Evolutionary conservation across 495 filamentous ascomycete species (phyloP), one percentile per base, ranked within the genome.

Genomic region (Penicillium angulare): DNA sequence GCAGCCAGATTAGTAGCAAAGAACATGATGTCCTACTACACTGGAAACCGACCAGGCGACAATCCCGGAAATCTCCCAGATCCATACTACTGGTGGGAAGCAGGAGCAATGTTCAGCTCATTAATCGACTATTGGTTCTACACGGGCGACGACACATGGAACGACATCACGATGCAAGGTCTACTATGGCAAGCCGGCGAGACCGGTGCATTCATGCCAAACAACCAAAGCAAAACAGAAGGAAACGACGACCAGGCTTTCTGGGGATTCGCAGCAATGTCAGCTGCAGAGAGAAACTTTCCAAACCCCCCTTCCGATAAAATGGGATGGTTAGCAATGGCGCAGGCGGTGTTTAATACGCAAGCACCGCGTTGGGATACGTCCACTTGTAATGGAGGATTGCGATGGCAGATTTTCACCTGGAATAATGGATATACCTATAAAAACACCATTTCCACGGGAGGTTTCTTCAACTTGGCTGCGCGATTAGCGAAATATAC

Each of bases 171-270:
- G 2, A 78, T 57, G 4, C 81, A 90, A 52, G 90, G 77, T 0
- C 59, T 96, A 45, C 57, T 86, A 2, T 86, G 81, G 64, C 91
- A 96, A 65, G 80, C 77, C 13, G 86, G 87, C 10, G 75, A 79
- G 10, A 75, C 85, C 33, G 65, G 71, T 8, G 79, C 90, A 48
- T 93, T 83, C 63, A 89, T 91, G 87, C 88, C 91, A 0, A 66
- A 70, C 9, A 95, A 96, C 64, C 89, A 95, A 58, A 87, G 86
- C 20, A 78, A 83, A 50, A 84, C 86, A 0, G 67, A 80, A 43
- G 88, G 90, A 43, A 95, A 95, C 65, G 89, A 95, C 56, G 89
- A 95, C 61, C 90, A 93, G 60, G 84, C 78, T 0, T 95, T 95
- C 61, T 95, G 90, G 90, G 90, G 77, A 24, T 84, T 95, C 65